A percentile compares a stretch with the other conserved stretches of the same genome.
Evolutionary conservation across 371 early-diverging fungal species (phyloP).

Genomic region (Cokeromyces recurvatus): DNA sequence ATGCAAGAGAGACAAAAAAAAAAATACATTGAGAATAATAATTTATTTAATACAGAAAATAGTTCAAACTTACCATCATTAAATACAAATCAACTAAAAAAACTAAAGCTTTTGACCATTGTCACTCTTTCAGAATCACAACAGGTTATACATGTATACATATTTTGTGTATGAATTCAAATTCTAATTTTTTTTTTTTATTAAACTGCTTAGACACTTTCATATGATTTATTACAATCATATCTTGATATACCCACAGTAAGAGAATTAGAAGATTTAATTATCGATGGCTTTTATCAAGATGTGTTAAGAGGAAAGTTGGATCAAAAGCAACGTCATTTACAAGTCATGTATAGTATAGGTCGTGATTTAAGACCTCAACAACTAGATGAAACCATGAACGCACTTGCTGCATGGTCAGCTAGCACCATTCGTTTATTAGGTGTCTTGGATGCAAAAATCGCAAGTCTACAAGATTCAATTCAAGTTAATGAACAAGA

Average conservation of each 20-base stretch:
- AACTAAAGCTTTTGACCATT: conserved; percentile 73
- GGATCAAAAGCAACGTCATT: conserved; percentile 69
- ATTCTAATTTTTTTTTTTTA: not conserved
- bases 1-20: too few species aligned
- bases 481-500: conserved; percentile 55
- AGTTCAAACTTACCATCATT: conserved; percentile 54
- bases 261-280: conserved; percentile 78
- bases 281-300: conserved; percentile 83
- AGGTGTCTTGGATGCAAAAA: conserved; percentile 61
- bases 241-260: conserved; percentile 70
- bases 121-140: conserved; percentile 64
- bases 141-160: conserved; percentile 49
- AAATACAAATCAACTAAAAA: conserved; percentile 57
- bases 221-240: conserved; percentile 60
- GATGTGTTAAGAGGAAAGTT: conserved; percentile 73
- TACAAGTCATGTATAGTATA: conserved; percentile 80
- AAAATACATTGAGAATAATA: too few species aligned
- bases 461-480: conserved; percentile 52
- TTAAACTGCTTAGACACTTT: conserved; percentile 42
- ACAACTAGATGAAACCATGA: conserved; percentile 53
- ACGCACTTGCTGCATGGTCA: conserved; percentile 58
- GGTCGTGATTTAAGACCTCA: conserved; percentile 76
- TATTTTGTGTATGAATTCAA: not conserved
- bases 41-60: conserved; percentile 44
- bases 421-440: conserved; percentile 50